A percentile compares a stretch with the other conserved stretches of the same genome.
Conservation (phyloP, 2,329 filamentous ascomycete genomes). For the Hymenoscyphus repandus region DNA sequence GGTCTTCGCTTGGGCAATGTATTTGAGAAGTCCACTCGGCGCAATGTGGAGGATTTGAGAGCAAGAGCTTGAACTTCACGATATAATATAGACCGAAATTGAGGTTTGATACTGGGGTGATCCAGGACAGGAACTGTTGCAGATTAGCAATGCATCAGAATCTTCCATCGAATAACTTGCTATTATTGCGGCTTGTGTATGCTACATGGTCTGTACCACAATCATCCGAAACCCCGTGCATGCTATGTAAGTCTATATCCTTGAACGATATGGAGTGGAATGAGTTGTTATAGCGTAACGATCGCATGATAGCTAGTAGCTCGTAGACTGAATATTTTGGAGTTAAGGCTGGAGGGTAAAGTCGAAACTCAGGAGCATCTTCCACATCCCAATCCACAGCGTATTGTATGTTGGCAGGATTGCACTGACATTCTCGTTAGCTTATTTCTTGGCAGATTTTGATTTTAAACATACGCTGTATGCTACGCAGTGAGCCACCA, state of each 20-base stretch:
- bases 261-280: constrained; percentile 65
- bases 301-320: constrained; percentile 63
- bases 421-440: constrained; percentile 28
- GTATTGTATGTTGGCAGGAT: constrained; percentile 62
- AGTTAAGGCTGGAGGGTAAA: constrained; percentile 50
- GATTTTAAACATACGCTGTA: constrained; percentile 45
- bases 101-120: constrained; percentile 29
- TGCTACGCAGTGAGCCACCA: constrained; percentile 64
- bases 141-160: constrained; percentile 35
- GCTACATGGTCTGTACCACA: constrained; percentile 59
- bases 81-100: constrained; percentile 49
- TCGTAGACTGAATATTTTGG: constrained; percentile 55
- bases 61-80: constrained; percentile 65
- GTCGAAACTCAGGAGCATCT: constrained; percentile 61
- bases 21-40: constrained; percentile 60
- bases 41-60: constrained; percentile 57
- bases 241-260: constrained; percentile 55
- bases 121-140: constrained; percentile 21
- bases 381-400: constrained; percentile 56
- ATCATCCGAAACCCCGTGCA: constrained; percentile 57
- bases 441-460: neutral
- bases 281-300: constrained; percentile 65
- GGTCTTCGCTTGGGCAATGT: constrained; percentile 51
- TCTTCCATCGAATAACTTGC: constrained; percentile 46
- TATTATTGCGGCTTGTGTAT: constrained; percentile 53